Percentiles rank a stretch among this genome's conserved stretches.
These are phyloP conservation scores for Exidia glandulosa DNA, from an alignment of 768 basidiomycete species.

Conservation along the genomic window DNA sequence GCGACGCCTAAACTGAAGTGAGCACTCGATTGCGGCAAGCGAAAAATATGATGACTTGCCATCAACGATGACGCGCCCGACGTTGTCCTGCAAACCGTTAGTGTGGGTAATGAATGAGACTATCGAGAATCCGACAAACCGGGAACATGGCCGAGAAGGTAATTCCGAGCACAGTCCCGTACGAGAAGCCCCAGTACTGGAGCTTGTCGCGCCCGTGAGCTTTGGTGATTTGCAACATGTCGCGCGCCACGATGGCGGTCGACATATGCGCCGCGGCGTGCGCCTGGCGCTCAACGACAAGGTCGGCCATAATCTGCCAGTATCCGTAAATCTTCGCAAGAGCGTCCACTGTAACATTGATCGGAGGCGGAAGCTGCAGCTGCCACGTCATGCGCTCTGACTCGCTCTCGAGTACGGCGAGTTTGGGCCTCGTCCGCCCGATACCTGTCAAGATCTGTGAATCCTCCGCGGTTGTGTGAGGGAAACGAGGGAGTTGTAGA, in stretches of 20 bases:
- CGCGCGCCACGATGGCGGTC: slow-evolving; percentile 26
- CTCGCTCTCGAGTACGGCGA: slow-evolving; percentile 8
- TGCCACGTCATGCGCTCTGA: neutral
- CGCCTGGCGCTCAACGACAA: neutral
- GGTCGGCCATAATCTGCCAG: neutral
- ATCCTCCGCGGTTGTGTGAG: neutral
- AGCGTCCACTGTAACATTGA: neutral
- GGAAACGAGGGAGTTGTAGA: neutral
- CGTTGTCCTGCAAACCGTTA: neutral
- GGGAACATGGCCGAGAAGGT: neutral
- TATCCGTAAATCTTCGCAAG: neutral
- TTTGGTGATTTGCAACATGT: slow-evolving; percentile 26
- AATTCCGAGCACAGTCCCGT: slow-evolving; percentile 8
- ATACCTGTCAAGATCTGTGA: slow-evolving; percentile 5
- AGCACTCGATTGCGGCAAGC: neutral
- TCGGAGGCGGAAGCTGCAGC: neutral
- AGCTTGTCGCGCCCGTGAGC: slow-evolving; percentile 23
- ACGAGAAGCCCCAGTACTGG: slow-evolving; percentile 22
- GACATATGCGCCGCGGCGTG: slow-evolving; percentile 15
- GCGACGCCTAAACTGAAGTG: neutral
- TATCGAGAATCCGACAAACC: neutral
- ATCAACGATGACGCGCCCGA: neutral
- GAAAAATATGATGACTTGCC: neutral
- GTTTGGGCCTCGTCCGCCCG: slow-evolving; percentile 7
- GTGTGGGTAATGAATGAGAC: neutral